Conservation (phyloP, 208 protist species). For the Leishmania tropica region DNA sequence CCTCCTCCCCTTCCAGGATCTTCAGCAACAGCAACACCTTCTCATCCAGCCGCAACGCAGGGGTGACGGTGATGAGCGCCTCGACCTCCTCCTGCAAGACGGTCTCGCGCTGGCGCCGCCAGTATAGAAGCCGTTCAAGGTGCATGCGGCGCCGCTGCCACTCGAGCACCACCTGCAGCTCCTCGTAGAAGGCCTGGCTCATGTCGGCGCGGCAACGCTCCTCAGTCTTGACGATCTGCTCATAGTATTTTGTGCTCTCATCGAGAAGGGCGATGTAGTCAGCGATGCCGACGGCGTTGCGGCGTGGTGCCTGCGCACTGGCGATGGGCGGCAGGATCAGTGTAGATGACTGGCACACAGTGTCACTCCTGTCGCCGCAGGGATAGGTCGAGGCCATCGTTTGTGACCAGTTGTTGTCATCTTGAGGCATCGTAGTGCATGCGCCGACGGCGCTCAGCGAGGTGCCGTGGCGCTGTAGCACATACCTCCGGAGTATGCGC, state of each 20-base stretch:
- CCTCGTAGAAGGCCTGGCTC: slow-evolving; percentile 34
- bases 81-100: slow-evolving; percentile 36
- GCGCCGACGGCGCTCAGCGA: slow-evolving; percentile 18
- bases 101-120: slow-evolving; percentile 51
- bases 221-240: slow-evolving; percentile 43
- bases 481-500: slow-evolving; percentile 55
- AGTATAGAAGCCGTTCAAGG: slow-evolving; percentile 79
- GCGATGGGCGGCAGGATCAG: slow-evolving; percentile 32
- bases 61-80: slow-evolving; percentile 27
- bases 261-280: slow-evolving; percentile 65
- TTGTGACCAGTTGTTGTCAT: slow-evolving; percentile 2
- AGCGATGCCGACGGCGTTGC: slow-evolving; percentile 66
- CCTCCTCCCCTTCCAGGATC: slow-evolving; percentile 43
- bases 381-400: slow-evolving; percentile 6
- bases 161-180: slow-evolving; percentile 45
- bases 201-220: slow-evolving; percentile 38
- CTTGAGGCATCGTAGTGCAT: not conserved
- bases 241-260: slow-evolving; percentile 40
- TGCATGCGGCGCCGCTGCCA: slow-evolving; percentile 79
- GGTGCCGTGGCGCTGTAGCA: slow-evolving; percentile 24
- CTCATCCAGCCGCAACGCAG: slow-evolving; percentile 13
- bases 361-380: not conserved
- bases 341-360: slow-evolving; percentile 19
- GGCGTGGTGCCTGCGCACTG: slow-evolving; percentile 29
- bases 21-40: slow-evolving; percentile 29